A percentile compares a stretch with the other conserved stretches of the same genome.
Evolutionary conservation across 495 filamentous ascomycete species (phyloP).

Genomic region (Aspergillus kassunensis): DNA sequence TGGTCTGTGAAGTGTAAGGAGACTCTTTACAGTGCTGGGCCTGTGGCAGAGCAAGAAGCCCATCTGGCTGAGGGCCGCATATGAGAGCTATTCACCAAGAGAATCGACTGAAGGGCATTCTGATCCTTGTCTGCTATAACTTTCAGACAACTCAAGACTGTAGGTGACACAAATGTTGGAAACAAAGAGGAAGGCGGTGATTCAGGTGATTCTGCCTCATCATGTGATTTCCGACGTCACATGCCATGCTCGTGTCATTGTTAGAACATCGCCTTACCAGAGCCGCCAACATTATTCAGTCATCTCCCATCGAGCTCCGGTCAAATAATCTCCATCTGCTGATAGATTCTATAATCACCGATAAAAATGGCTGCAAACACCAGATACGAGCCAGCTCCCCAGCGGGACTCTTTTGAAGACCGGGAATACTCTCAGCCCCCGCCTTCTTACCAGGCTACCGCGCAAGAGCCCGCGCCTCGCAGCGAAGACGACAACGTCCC

Average conservation of each 20-base stretch:
- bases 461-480: constrained; percentile 53
- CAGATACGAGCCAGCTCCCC: constrained; percentile 67
- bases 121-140: too few species aligned
- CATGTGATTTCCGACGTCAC: neutral
- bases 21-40: too few species aligned
- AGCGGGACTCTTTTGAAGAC: constrained; percentile 69
- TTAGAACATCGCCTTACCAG: neutral
- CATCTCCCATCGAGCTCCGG: neutral
- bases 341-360: neutral
- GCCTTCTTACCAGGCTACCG: constrained; percentile 60
- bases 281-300: neutral
- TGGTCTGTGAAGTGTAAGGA: too few species aligned
- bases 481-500: constrained; percentile 87
- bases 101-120: too few species aligned
- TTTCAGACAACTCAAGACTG: too few species aligned
- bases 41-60: too few species aligned
- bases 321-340: neutral
- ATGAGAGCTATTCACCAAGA: too few species aligned
- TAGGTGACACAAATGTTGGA: too few species aligned
- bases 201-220: neutral
- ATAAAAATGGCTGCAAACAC: constrained; percentile 59
- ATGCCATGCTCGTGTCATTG: neutral
- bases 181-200: too few species aligned
- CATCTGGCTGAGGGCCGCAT: too few species aligned
- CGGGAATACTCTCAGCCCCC: constrained; percentile 74